Percentiles rank a stretch among this genome's conserved stretches.
Evolutionary conservation across 2,329 filamentous ascomycete genomes (phyloP).

Genomic region (Colletotrichum simmondsii): DNA sequence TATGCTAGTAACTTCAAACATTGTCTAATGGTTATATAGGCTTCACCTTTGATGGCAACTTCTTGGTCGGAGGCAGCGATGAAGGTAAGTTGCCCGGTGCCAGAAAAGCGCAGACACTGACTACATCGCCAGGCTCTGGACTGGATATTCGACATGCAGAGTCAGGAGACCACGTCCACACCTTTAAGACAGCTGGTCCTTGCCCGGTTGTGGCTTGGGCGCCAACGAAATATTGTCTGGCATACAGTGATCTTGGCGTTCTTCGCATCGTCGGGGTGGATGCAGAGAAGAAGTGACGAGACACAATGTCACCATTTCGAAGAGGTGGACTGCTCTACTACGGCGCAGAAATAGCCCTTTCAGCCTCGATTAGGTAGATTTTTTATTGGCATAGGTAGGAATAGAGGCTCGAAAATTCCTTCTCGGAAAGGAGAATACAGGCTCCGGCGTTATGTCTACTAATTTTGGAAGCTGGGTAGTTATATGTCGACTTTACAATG

Average conservation of each 20-base stretch:
- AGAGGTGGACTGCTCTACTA: background rate
- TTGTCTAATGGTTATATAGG: slow-evolving; percentile 50
- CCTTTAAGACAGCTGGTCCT: slow-evolving; percentile 73
- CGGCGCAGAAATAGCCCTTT: no score
- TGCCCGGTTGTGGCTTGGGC: slow-evolving; percentile 80
- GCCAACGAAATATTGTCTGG: slow-evolving; percentile 78
- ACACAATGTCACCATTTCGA: background rate
- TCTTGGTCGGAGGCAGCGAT: slow-evolving; percentile 78
- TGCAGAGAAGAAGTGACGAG: slow-evolving; percentile 52
- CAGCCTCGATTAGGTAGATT: no score
- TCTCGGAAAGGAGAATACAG: background rate
- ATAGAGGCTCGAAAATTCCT: background rate
- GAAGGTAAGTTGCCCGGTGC: slow-evolving; percentile 61
- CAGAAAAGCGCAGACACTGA: background rate
- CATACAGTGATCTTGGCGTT: slow-evolving; percentile 76
- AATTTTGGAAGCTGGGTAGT: background rate
- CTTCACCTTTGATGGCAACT: slow-evolving; percentile 83
- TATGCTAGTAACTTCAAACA: background rate
- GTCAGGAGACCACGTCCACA: slow-evolving; percentile 78
- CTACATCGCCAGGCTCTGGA: slow-evolving; percentile 58
- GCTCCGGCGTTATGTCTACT: background rate
- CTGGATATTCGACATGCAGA: slow-evolving; percentile 79
- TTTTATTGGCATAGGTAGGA: background rate
- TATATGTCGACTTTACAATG: background rate
- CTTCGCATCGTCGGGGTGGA: slow-evolving; percentile 76